Evolutionary conservation across 179 eudicot species (phyloP).

Genomic region (Actinidia arguta): DNA sequence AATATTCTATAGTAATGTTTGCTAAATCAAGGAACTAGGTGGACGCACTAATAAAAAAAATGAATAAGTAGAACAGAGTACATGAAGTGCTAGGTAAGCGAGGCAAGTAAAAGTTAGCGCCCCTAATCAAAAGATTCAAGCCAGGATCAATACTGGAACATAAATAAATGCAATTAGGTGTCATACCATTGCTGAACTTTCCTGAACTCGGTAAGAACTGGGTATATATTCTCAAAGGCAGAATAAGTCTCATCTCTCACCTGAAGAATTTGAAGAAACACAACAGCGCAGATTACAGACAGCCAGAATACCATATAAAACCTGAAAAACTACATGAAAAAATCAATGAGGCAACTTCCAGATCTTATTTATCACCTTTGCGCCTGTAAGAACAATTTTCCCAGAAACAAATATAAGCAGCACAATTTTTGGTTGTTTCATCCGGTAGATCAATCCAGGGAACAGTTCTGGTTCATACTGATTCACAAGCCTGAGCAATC

Average conservation of each 20-base stretch:
- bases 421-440: slow-evolving; percentile 89
- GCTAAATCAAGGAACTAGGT: neutral
- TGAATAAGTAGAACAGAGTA: neutral
- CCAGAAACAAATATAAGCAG: slow-evolving; percentile 89
- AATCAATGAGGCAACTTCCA: neutral
- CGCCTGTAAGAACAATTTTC: slow-evolving; percentile 89
- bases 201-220: slow-evolving; percentile 88
- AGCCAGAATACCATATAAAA: neutral
- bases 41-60: neutral
- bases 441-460: slow-evolving; percentile 88
- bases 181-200: slow-evolving; percentile 86
- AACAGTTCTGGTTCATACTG: slow-evolving; percentile 92
- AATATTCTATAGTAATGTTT: neutral
- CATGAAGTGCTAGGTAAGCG: neutral
- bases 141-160: neutral
- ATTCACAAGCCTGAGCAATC: slow-evolving; percentile 15
- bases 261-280: slow-evolving; percentile 36
- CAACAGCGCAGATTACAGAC: neutral
- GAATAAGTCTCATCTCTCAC: slow-evolving; percentile 91
- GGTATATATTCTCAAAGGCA: slow-evolving; percentile 93
- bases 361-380: slow-evolving; percentile 53
- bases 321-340: neutral
- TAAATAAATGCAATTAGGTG: neutral
- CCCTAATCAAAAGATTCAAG: neutral
- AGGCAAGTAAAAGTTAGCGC: neutral